These are phyloP conservation scores for Colletotrichum sansevieriae DNA, from an alignment of 2,329 filamentous ascomycete species.

Conservation along the genomic window DNA sequence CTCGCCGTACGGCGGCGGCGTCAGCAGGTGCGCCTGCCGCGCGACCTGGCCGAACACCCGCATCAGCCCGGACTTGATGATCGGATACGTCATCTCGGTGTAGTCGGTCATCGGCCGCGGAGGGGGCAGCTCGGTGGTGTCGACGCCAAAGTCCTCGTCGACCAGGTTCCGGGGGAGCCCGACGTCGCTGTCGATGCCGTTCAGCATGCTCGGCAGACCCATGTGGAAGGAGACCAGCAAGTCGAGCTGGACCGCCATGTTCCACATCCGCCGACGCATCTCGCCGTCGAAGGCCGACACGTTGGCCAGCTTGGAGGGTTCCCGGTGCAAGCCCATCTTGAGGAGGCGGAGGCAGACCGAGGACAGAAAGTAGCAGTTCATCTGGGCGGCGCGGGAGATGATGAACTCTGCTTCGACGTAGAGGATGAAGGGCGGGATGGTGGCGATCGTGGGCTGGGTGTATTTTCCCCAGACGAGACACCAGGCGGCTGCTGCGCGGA, in stretches of 20 bases:
- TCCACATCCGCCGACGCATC: slow-evolving; percentile 67
- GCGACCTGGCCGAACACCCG: slow-evolving; percentile 64
- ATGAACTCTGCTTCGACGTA: slow-evolving; percentile 68
- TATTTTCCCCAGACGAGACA: slow-evolving; percentile 65
- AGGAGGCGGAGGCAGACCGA: slow-evolving; percentile 65
- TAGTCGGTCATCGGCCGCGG: slow-evolving; percentile 69
- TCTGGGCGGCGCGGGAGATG: slow-evolving; percentile 63
- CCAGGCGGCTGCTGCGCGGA: slow-evolving; percentile 64
- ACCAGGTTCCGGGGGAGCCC: slow-evolving; percentile 71
- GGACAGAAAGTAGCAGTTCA: slow-evolving; percentile 66
- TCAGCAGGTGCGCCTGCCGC: slow-evolving; percentile 62
- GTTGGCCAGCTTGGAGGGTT: slow-evolving; percentile 63
- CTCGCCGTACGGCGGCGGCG: slow-evolving; percentile 61
- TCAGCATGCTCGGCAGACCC: slow-evolving; percentile 75
- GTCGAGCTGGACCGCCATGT: slow-evolving; percentile 70
- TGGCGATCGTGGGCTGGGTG: slow-evolving; percentile 61
- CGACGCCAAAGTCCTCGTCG: slow-evolving; percentile 74
- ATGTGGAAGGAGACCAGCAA: slow-evolving; percentile 75
- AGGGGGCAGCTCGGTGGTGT: slow-evolving; percentile 66
- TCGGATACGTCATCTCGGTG: slow-evolving; percentile 69
- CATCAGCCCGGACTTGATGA: slow-evolving; percentile 63
- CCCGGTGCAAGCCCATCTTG: slow-evolving; percentile 70
- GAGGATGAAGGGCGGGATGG: slow-evolving; percentile 64
- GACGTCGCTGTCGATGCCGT: slow-evolving; percentile 74
- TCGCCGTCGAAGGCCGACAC: slow-evolving; percentile 66